These are phyloP conservation scores for Diplodia sapinea DNA, from an alignment of 2,329 filamentous ascomycete genomes.

Conservation along the genomic window DNA sequence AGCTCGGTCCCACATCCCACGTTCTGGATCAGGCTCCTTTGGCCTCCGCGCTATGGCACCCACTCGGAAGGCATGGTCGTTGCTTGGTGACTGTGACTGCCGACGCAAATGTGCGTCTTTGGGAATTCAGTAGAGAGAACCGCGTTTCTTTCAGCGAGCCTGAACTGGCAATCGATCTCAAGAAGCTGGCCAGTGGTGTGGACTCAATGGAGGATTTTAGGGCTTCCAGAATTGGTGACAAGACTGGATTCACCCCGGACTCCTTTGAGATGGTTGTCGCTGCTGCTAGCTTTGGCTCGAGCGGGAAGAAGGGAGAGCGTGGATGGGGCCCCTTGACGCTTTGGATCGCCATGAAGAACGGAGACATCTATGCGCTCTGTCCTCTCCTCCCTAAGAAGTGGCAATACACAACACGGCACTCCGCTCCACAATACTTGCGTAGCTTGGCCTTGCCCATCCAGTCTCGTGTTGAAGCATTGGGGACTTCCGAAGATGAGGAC, in stretches of 20 bases:
- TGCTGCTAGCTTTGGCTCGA: constrained; percentile 85
- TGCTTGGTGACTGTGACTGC: constrained; percentile 87
- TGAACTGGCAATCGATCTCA: constrained; percentile 82
- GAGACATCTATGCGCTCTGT: constrained; percentile 91
- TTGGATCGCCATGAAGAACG: constrained; percentile 94
- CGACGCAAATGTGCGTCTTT: constrained; percentile 86
- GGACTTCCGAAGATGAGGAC: constrained; percentile 53
- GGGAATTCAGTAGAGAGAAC: constrained; percentile 85
- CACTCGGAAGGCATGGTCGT: constrained; percentile 78
- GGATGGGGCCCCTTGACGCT: constrained; percentile 94
- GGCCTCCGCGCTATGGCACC: constrained; percentile 88
- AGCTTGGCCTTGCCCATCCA: constrained; percentile 49
- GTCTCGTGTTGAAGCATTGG: constrained; percentile 47
- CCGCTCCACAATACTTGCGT: constrained; percentile 28
- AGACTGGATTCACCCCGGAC: constrained; percentile 85
- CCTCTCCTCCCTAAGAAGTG: constrained; percentile 87
- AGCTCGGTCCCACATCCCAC: constrained; percentile 90
- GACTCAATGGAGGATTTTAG: constrained; percentile 82
- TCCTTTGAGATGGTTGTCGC: constrained; percentile 93
- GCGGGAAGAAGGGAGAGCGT: constrained; percentile 62
- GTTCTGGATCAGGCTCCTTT: constrained; percentile 84
- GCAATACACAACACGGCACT: constrained; percentile 58
- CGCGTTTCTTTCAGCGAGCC: constrained; percentile 87
- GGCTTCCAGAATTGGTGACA: constrained; percentile 74
- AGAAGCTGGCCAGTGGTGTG: constrained; percentile 84